Percentiles rank a stretch among this genome's conserved stretches.
Evolutionary conservation across 208 protist species (phyloP).

Genomic region (Acanthamoeba castellanii): DNA sequence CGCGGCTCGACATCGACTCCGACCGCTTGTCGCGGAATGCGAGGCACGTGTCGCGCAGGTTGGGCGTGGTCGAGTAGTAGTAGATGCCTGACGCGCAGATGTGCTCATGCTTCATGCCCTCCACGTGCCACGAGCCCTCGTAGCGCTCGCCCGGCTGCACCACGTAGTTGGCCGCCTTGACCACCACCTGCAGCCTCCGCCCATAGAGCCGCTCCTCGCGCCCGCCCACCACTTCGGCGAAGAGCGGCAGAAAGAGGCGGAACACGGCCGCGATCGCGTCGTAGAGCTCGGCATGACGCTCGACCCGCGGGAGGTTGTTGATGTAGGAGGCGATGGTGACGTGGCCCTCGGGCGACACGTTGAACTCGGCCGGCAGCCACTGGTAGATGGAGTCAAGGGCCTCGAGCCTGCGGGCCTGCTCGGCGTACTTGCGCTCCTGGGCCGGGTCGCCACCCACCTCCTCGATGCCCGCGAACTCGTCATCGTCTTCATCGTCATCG

Average conservation of each 20-base stretch:
- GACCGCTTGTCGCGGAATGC: constrained; percentile 58
- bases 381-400: constrained; percentile 56
- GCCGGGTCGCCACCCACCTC: not conserved
- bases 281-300: constrained; percentile 78
- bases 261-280: constrained; percentile 73
- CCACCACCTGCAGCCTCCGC: constrained; percentile 82
- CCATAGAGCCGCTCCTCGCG: constrained; percentile 28
- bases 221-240: constrained; percentile 66
- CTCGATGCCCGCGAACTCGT: not conserved
- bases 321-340: constrained; percentile 82
- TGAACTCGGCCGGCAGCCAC: constrained; percentile 85
- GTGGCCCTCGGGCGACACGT: constrained; percentile 68
- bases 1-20: not conserved
- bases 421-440: not conserved
- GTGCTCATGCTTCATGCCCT: constrained; percentile 84
- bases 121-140: constrained; percentile 78
- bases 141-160: constrained; percentile 53
- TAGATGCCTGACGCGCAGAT: constrained; percentile 85
- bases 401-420: not conserved
- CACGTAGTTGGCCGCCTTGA: constrained; percentile 83
- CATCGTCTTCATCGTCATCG: not conserved
- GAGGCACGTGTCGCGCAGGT: constrained; percentile 73
- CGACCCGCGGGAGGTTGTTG: constrained; percentile 81
- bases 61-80: constrained; percentile 78
- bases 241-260: constrained; percentile 78